Conservation (phyloP, 371 early-diverging fungal species). For the Paramicrosporidium saccamoebae region DNA sequence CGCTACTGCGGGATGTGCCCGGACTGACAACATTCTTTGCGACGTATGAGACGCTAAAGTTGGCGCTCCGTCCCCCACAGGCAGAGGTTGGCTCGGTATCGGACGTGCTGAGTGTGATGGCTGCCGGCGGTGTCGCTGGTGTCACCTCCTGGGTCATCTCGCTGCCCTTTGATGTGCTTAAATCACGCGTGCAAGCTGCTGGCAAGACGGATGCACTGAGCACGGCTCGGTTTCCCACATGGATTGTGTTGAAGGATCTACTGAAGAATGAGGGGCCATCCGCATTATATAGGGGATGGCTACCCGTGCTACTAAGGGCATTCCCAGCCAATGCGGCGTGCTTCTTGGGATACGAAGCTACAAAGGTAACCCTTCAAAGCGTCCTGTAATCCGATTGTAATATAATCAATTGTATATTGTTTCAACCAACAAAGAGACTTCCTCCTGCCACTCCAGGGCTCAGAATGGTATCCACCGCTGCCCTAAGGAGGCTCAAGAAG, state of each 20-base stretch:
- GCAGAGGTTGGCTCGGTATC: conserved; percentile 24
- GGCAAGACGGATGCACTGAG: conserved; percentile 79
- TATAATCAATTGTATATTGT: too few relatives aligned
- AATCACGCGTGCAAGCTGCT: conserved; percentile 76
- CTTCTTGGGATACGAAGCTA: conserved; percentile 40
- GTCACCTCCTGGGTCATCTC: conserved; percentile 16
- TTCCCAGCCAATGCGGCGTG: conserved; percentile 75
- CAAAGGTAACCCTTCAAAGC: too few relatives aligned
- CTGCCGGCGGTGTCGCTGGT: conserved; percentile 56
- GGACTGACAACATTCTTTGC: conserved; percentile 91
- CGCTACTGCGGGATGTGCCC: conserved; percentile 65
- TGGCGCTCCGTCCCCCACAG: conserved; percentile 27
- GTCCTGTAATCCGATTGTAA: too few relatives aligned
- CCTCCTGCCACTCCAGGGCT: too few relatives aligned
- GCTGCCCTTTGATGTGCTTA: conserved; percentile 78
- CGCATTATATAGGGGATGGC: conserved; percentile 81
- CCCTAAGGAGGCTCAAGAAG: too few relatives aligned
- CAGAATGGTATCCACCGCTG: too few relatives aligned
- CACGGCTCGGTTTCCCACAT: too few relatives aligned
- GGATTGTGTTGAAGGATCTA: conserved; percentile 38
- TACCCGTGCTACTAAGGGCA: conserved; percentile 74
- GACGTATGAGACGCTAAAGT: conserved; percentile 65
- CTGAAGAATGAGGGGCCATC: conserved; percentile 50
- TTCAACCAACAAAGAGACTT: too few relatives aligned
- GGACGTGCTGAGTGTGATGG: conserved; percentile 38